Base-by-base conservation (phyloP, 306 rosid genomes). In the Lupinus albus region DNA sequence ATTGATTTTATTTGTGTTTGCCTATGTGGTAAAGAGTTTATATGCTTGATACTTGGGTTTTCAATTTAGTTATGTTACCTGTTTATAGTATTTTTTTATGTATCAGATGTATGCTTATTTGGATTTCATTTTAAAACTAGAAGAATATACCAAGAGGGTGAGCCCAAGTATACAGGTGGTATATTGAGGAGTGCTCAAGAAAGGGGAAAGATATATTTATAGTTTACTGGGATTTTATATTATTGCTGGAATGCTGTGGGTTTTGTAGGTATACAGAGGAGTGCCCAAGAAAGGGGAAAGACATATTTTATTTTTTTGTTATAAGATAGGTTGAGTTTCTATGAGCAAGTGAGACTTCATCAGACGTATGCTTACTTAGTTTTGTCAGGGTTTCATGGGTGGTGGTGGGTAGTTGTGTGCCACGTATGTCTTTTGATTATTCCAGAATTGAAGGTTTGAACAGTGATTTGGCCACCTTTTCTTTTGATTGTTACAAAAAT, bases 1-100 rank as follows among this genome's bases (percentile, higher is more conserved):
- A 62, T 76, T 39, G 36, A 49, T 48, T 16, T 33, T 62, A 56
- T 47, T 62, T 64, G 18, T 46, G 42, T 66, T 54, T 3, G 20
- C 12, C 58, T 36, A n/a, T 44, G 30, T 33, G 62, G 35, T 67
- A 41, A 61, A 38, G n/a, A 44, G 17, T 52, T 56, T 58, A 5
- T 15, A 56, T 59, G 58, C 44, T 68, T 9, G 7, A 21, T 39
- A 20, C 11, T 33, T 13, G 48, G 36, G 44, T 32, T 61, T 79
- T 68, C 55, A 6, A 11, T 78, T 61, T 62, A 21, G 16, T 54
- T 64, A 8, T 73, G 18, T 11, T 46, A 55, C 68, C 17, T 9
- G 33, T 44, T 35, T 68, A 6, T 11, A 3, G 45, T 5, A 5
- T 33, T 33, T 33, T 28, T 33, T 33, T 33, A 5, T 33, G 5